These are phyloP conservation scores for Phytophthora sp. DNA, from an alignment of 352 stramenopile species.

Conservation along the genomic window DNA sequence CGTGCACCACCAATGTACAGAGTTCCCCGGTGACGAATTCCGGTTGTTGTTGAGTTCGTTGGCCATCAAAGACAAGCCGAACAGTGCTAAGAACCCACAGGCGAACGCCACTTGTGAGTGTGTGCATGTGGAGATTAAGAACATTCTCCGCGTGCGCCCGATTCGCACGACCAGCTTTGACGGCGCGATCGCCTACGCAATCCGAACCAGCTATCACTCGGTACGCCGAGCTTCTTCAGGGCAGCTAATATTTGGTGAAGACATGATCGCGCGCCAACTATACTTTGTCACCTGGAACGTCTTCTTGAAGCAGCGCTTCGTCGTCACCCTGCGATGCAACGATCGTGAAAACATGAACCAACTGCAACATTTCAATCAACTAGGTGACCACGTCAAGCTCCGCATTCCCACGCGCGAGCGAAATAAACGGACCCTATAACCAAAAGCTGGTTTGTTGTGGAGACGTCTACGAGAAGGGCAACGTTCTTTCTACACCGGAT, in stretches of 20 bases:
- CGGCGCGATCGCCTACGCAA: neutral
- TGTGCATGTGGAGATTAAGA: constrained; percentile 19
- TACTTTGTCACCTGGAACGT: neutral
- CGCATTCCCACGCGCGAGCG: too few species aligned
- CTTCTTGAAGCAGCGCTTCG: neutral
- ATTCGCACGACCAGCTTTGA: constrained; percentile 1
- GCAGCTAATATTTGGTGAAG: neutral
- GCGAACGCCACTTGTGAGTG: constrained; percentile 18
- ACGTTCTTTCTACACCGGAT: too few species aligned
- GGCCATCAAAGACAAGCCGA: constrained; percentile 13
- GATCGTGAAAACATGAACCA: too few species aligned
- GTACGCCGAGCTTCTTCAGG: neutral
- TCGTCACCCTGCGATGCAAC: neutral
- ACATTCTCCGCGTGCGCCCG: constrained; percentile 1
- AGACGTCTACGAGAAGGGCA: too few species aligned
- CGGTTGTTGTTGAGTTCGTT: neutral
- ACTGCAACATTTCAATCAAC: too few species aligned
- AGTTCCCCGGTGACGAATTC: constrained; percentile 20
- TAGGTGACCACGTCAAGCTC: too few species aligned
- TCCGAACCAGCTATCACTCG: neutral
- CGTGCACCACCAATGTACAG: constrained; percentile 4
- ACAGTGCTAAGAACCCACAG: constrained; percentile 15
- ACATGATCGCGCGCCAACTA: constrained; percentile 4
- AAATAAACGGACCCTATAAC: too few species aligned
- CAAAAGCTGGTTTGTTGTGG: too few species aligned